These are phyloP conservation scores for Aspergillus biplanus DNA, from an alignment of 495 filamentous ascomycete species.

Conservation along the genomic window DNA sequence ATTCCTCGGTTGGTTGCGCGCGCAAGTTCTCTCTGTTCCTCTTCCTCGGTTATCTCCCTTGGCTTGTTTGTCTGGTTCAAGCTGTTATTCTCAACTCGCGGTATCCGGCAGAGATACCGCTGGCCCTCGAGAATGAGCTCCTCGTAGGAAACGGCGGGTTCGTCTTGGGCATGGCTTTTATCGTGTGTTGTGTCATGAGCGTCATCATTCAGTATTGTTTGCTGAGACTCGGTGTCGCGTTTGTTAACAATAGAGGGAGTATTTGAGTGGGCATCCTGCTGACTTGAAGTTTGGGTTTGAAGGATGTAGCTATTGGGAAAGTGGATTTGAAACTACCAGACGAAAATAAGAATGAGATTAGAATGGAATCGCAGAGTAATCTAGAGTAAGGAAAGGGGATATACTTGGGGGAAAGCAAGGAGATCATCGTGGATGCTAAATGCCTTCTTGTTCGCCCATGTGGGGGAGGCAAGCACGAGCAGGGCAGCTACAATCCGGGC, in stretches of 20 bases:
- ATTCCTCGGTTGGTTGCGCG: constrained; percentile 83
- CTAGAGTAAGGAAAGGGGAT: constrained; percentile 19
- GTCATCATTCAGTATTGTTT: constrained; percentile 31
- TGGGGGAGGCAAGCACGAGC: constrained; percentile 39
- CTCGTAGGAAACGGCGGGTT: constrained; percentile 38
- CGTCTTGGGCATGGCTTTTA: constrained; percentile 2
- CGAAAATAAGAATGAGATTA: constrained; percentile 4
- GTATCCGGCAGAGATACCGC: constrained; percentile 84
- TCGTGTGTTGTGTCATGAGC: constrained; percentile 16
- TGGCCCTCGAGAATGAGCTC: constrained; percentile 69
- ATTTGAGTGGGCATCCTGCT: constrained; percentile 48
- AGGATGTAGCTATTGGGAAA: constrained; percentile 77
- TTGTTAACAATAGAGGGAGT: constrained; percentile 19
- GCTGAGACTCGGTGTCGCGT: constrained; percentile 20
- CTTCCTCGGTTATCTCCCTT: constrained; percentile 58
- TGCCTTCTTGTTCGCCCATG: constrained; percentile 56
- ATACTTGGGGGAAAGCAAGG: constrained; percentile 87
- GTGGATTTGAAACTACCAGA: constrained; percentile 76
- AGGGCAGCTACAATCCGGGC: constrained; percentile 31
- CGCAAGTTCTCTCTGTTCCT: constrained; percentile 82
- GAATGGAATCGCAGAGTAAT: not conserved
- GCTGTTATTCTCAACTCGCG: constrained; percentile 59
- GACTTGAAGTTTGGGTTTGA: constrained; percentile 66
- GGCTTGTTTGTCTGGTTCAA: constrained; percentile 58
- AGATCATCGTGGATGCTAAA: constrained; percentile 91